These are phyloP conservation scores for Diaporthe humulicola DNA, from an alignment of 2,329 filamentous ascomycete species.

Conservation along the genomic window DNA sequence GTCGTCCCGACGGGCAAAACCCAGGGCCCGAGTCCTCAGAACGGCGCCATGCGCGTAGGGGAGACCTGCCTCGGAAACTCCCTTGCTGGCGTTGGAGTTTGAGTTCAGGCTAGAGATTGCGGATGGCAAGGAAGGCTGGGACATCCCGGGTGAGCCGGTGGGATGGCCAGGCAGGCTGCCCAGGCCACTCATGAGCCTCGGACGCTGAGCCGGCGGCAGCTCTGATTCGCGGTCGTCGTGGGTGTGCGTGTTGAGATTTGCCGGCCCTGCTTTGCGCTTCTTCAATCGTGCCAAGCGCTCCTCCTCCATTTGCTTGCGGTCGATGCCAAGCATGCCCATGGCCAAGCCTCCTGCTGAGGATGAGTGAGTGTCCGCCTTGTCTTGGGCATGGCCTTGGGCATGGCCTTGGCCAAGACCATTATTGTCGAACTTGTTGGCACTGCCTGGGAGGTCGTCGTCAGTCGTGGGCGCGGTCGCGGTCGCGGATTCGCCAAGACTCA, in stretches of 20 bases:
- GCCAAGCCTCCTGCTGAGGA: slow-evolving; percentile 27
- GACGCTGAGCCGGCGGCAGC: slow-evolving; percentile 37
- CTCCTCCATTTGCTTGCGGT: slow-evolving; percentile 87
- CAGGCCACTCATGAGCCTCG: neutral
- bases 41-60: slow-evolving; percentile 73
- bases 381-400: slow-evolving; percentile 41
- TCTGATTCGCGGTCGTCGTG: slow-evolving; percentile 27
- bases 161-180: neutral
- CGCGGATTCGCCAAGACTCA: slow-evolving; percentile 61
- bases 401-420: slow-evolving; percentile 22
- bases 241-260: neutral
- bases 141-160: slow-evolving; percentile 8
- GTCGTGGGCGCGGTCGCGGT: slow-evolving; percentile 34
- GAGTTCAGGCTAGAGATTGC: slow-evolving; percentile 14
- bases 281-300: slow-evolving; percentile 80
- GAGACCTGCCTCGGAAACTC: slow-evolving; percentile 42
- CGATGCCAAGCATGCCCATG: slow-evolving; percentile 64
- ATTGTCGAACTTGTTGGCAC: slow-evolving; percentile 6
- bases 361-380: slow-evolving; percentile 40
- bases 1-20: slow-evolving; percentile 70
- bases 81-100: neutral
- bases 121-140: slow-evolving; percentile 13
- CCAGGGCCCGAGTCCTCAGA: slow-evolving; percentile 84
- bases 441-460: slow-evolving; percentile 20
- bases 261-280: slow-evolving; percentile 60